phyloP scores from a whole-genome alignment of 371 early-diverging fungal genomes.

The Mortierella sp. region DNA sequence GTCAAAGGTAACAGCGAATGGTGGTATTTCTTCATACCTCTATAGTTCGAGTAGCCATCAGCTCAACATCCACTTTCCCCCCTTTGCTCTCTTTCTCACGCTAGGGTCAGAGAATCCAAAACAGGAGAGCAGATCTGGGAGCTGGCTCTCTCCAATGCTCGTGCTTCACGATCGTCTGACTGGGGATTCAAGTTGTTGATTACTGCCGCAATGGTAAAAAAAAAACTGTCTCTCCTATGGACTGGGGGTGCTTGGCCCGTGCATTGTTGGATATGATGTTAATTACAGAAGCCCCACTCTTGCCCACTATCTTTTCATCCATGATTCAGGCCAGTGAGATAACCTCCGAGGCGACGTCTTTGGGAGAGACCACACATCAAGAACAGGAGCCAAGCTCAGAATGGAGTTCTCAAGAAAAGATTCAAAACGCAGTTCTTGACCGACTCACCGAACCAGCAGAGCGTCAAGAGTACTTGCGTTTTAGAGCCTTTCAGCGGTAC shows the following conservation, averaged over 20 bases:
- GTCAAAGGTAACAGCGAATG: slow-evolving; percentile 15
- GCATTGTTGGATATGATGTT: neutral
- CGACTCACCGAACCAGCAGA: slow-evolving; percentile 26
- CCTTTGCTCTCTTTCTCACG: too few relatives aligned
- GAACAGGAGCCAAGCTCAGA: neutral
- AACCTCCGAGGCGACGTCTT: neutral
- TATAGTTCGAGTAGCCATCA: too few relatives aligned
- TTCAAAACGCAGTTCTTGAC: slow-evolving; percentile 30
- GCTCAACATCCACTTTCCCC: neutral
- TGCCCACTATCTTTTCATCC: neutral
- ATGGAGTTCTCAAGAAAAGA: neutral
- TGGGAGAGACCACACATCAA: neutral
- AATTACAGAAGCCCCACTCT: too few relatives aligned
- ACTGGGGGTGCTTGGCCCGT: neutral
- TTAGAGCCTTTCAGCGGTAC: slow-evolving; percentile 37
- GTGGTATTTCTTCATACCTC: neutral
- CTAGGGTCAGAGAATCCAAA: slow-evolving; percentile 16
- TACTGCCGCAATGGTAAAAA: slow-evolving; percentile 27
- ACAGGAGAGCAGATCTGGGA: neutral
- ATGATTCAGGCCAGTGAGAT: neutral
- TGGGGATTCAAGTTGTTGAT: slow-evolving; percentile 34
- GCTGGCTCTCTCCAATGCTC: neutral
- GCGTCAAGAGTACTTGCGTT: slow-evolving; percentile 43
- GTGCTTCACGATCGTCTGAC: neutral
- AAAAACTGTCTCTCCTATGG: neutral